Conservation (phyloP, 495 filamentous ascomycete species). For the Trichoderma orchidacearum region DNA sequence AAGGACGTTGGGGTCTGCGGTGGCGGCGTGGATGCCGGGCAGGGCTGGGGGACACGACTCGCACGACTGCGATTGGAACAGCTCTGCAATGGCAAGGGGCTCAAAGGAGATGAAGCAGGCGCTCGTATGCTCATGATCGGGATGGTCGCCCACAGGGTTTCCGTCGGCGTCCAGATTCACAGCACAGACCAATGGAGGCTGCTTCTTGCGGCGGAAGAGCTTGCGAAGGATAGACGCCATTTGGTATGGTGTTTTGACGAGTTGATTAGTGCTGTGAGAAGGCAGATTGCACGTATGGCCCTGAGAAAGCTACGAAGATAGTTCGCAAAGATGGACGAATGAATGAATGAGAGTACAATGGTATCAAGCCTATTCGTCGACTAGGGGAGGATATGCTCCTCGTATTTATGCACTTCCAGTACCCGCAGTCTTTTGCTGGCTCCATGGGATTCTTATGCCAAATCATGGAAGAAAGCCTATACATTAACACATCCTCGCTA, state of each 20-base stretch:
- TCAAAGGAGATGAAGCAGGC: slow-evolving; percentile 10
- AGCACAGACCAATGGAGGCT: slow-evolving; percentile 6
- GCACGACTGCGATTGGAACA: slow-evolving; percentile 12
- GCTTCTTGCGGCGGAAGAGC: slow-evolving; percentile 8
- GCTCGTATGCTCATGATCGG: slow-evolving; percentile 6
- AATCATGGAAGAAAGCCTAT: too few relatives aligned
- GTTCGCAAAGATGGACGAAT: not conserved
- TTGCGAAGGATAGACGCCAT: slow-evolving; percentile 6
- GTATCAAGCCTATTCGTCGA: not conserved
- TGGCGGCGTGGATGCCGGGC: slow-evolving; percentile 5
- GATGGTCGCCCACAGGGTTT: not conserved
- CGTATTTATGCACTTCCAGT: not conserved
- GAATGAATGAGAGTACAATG: not conserved
- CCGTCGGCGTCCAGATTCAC: slow-evolving; percentile 4
- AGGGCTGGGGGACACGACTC: slow-evolving; percentile 9
- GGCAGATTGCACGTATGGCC: too few relatives aligned
- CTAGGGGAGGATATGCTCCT: not conserved
- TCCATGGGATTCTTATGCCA: not conserved
- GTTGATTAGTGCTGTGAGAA: too few relatives aligned
- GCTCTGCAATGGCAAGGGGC: slow-evolving; percentile 7
- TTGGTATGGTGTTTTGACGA: not conserved
- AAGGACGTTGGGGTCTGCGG: slow-evolving; percentile 7
- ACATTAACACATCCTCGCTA: too few relatives aligned
- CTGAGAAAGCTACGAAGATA: not conserved
- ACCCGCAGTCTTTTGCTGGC: not conserved